Evolutionary conservation across 2,329 filamentous ascomycete species (phyloP), one percentile per base, ranked within the genome.

Genomic region (Ophiocordyceps sinensis): DNA sequence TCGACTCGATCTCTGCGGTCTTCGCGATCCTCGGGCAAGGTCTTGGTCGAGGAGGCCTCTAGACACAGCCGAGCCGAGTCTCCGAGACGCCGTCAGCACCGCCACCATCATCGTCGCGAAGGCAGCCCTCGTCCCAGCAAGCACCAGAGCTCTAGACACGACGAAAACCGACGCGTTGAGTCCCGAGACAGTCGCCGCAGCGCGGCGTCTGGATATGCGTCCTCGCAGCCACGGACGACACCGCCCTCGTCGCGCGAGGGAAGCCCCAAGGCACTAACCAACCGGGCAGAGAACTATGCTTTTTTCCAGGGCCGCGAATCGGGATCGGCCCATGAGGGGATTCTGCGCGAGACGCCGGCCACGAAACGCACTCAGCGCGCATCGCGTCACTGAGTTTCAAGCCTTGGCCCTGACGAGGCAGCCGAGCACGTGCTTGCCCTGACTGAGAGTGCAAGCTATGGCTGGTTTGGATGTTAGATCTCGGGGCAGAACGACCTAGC

Each of bases 241-340:
- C 19, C 41, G 2, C 34, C 28, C 3, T 34, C 37, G 3, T 40
- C 41, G 21, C 41, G 41, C n/a, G 41, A 43, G 5, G 13, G 28
- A 23, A 40, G 41, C 29, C 38, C 41, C 17, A 32, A 36, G 34
- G 35, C 28, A 8, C 15, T 38, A 8, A 35, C 37, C 13, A 47
- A 28, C 19, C 45, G 56, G 13, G 51, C 53, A 19, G 53, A 56
- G 9, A 52, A 55, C 3, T 56, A 56, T 34, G 47, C 54, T 12
- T 49, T 49, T 32, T 51, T 53, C 19, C 55, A 57, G 37, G 46
- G 51, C 7, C 50, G 53, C 5, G 48, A 44, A 7, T 35, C 48
- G 10, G 50, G 51, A 0, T 39, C 46, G 28, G 47, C 45, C 12
- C 54, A 54, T 29, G 51, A 53, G 15, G 53, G 54, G 28, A 50